Percentiles rank a stretch among this genome's conserved stretches.
Conservation (phyloP, 1,284 basidiomycete genomes). For the Tetrapyrgos nigripes region DNA sequence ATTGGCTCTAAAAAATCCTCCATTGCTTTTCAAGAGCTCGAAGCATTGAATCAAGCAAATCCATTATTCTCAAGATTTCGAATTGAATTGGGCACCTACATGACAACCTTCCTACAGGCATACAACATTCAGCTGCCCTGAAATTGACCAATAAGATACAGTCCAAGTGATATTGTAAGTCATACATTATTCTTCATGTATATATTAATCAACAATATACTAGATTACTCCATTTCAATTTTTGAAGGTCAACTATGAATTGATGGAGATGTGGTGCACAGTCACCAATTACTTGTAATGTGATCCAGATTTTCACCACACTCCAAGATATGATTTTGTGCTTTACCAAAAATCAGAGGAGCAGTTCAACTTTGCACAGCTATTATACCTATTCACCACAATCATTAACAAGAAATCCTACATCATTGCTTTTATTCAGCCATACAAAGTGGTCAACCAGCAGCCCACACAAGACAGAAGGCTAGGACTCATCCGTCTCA, state of each 20-base stretch:
- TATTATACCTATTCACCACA: constrained; percentile 32
- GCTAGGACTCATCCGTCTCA: constrained; percentile 26
- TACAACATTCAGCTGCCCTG: constrained; percentile 17
- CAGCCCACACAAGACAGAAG: constrained; percentile 31
- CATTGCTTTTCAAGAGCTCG: constrained; percentile 21
- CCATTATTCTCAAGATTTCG: constrained; percentile 23
- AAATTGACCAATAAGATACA: constrained; percentile 19
- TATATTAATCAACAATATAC: neutral
- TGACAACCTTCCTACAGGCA: constrained; percentile 21
- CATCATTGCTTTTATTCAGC: constrained; percentile 32
- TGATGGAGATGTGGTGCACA: constrained; percentile 28
- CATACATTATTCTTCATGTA: constrained; percentile 9
- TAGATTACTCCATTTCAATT: too few species aligned
- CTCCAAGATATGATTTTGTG: constrained; percentile 35
- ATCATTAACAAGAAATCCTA: constrained; percentile 17
- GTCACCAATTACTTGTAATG: constrained; percentile 32
- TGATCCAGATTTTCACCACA: constrained; percentile 33
- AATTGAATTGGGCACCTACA: constrained; percentile 23
- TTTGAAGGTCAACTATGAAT: constrained; percentile 34
- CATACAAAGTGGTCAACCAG: too few species aligned
- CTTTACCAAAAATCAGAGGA: constrained; percentile 27
- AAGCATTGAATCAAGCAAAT: constrained; percentile 12
- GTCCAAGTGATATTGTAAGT: too few species aligned
- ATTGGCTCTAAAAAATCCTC: too few species aligned
- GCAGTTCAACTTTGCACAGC: constrained; percentile 28